Evolutionary conservation across 2,329 filamentous ascomycete genomes (phyloP), one percentile per base, ranked within the genome.

Genomic region (Beauveria brongniartii): DNA sequence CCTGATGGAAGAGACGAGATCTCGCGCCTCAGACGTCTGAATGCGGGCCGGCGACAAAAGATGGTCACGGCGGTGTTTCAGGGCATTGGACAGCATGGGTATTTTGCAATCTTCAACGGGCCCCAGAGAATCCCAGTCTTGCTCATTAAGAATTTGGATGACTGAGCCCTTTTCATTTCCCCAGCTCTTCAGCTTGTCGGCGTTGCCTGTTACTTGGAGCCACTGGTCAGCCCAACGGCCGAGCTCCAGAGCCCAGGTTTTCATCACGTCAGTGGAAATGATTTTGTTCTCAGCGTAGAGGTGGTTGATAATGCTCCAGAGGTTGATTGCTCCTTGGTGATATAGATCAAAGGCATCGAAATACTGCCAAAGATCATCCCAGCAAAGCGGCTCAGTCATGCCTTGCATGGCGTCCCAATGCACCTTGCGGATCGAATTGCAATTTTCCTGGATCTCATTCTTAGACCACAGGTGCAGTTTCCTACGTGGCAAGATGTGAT

Each of bases 341-440:
- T 79, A 82, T 30, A 83, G 69, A 55, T 82, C 80, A 10, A 68
- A 62, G 1, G 74, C 72, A 63, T 82, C 80, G 53, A 79, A 83
- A 64, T 78, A 82, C 2, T 68, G 65, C 70, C 77, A 81, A 24
- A 82, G 67, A 28, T 78, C 75, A 41, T 73, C 71, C 68, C 73
- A 78, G 63, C 60, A 69, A 30, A 67, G 18, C 2, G 70, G 72
- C 22, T 67, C 50, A 22, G 58, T 63, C 68, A 78, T 73, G 1
- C 41, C 40, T 62, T 68, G 72, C 69, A 80, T 72, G 12, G 67
- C 57, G 1, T 69, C 55, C 73, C 73, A 76, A 53, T 73, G 68
- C 44, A 68, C 62, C 53, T 70, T 67, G 46, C 76, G 75, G 28
- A 76, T 65, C 4, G 72, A 73, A 62, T 77, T 78, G 61, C 73